phyloP scores from a whole-genome alignment of 148 eudicot genomes.

The Linanthus parryae region DNA sequence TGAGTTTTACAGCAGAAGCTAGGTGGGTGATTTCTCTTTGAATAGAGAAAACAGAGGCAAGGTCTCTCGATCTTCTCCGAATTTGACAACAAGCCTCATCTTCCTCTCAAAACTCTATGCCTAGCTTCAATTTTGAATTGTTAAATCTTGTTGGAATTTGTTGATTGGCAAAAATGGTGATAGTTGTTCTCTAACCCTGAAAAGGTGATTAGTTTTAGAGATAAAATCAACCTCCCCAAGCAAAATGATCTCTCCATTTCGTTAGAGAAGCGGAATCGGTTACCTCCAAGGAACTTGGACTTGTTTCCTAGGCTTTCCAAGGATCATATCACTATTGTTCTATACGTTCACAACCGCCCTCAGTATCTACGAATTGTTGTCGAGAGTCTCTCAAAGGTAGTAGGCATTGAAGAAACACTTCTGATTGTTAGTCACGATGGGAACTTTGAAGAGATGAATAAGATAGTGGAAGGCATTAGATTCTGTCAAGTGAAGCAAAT shows the following conservation, averaged over 20 bases:
- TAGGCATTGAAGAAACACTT: constrained; percentile 74
- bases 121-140: no score
- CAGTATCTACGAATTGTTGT: constrained; percentile 71
- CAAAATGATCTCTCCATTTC: constrained; percentile 52
- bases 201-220: no score
- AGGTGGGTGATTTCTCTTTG: no score
- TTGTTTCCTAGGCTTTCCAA: constrained; percentile 53
- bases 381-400: constrained; percentile 70
- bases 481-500: constrained; percentile 94
- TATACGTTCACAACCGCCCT: constrained; percentile 93
- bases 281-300: constrained; percentile 73
- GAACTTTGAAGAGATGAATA: constrained; percentile 79
- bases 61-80: no score
- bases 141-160: constrained; percentile 20
- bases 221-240: constrained; percentile 32
- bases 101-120: no score
- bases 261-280: constrained; percentile 46
- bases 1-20: no score
- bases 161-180: constrained; percentile 12
- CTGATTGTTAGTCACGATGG: constrained; percentile 96
- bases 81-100: no score
- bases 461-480: constrained; percentile 66
- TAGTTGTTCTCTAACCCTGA: constrained; percentile 3
- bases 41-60: no score
- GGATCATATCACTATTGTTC: constrained; percentile 66